phyloP scores from a whole-genome alignment of 2,329 filamentous ascomycete genomes.

The Sporothrix sp. region DNA sequence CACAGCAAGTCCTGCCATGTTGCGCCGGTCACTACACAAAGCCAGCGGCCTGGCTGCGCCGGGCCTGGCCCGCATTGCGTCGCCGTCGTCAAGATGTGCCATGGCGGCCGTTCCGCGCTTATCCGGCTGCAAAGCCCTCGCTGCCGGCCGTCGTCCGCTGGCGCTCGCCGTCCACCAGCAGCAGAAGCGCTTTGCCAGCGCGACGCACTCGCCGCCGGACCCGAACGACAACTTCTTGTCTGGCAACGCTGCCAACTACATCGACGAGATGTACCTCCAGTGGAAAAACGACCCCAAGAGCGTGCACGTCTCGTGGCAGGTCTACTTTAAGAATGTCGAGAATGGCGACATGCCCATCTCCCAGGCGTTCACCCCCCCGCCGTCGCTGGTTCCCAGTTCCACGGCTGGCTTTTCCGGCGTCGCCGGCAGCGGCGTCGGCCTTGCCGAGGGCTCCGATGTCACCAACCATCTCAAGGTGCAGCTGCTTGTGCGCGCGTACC shows the following conservation, averaged over 20 bases:
- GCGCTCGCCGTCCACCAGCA: conserved; percentile 32
- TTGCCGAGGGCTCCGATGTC: conserved; percentile 67
- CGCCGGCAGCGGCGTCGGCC: conserved; percentile 51
- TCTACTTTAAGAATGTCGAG: conserved; percentile 99
- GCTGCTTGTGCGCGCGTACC: conserved; percentile 91
- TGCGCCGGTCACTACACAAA: conserved; percentile 16
- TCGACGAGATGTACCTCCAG: conserved; percentile 98
- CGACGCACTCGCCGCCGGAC: conserved; percentile 51
- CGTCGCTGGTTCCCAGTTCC: conserved; percentile 76
- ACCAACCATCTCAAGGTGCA: conserved; percentile 98
- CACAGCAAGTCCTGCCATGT: conserved; percentile 8
- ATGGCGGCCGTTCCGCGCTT: conserved; percentile 6
- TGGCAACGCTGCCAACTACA: conserved; percentile 95
- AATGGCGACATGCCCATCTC: conserved; percentile 95
- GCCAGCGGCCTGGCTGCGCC: conserved; percentile 13
- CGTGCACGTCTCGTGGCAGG: conserved; percentile 96
- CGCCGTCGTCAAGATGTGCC: conserved; percentile 10
- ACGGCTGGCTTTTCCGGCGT: conserved; percentile 67
- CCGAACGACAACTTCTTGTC: conserved; percentile 93
- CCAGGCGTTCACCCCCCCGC: conserved; percentile 91
- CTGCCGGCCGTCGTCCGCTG: conserved; percentile 39
- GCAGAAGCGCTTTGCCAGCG: conserved; percentile 44
- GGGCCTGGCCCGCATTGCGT: conserved; percentile 9
- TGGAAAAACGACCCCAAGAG: conserved; percentile 92
- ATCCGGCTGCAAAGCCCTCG: conserved; percentile 21